These are phyloP conservation scores for Rubia balearica DNA, from an alignment of 305 asterid species.

Conservation along the genomic window DNA sequence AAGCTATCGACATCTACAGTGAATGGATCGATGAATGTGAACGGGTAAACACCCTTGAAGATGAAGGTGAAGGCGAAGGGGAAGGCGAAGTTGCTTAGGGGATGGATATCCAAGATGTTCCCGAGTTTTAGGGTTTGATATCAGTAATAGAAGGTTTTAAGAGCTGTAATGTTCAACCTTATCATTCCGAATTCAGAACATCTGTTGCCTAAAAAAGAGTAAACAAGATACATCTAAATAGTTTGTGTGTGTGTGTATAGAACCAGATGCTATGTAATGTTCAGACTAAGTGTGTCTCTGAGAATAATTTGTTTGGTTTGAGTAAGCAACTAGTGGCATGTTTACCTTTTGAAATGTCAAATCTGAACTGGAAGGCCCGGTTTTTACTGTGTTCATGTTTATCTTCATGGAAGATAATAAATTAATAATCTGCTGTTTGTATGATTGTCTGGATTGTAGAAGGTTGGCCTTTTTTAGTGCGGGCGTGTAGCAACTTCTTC, in stretches of 20 bases:
- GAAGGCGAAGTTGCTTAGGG: slow-evolving; percentile 2
- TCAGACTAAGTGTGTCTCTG: background rate
- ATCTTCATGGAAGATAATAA: too few species aligned
- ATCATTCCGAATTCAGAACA: background rate
- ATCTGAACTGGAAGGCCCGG: background rate
- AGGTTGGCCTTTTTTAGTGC: too few species aligned
- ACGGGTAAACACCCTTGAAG: slow-evolving; percentile 68
- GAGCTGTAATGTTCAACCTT: background rate
- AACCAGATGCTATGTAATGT: background rate
- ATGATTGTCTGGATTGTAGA: too few species aligned
- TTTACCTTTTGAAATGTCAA: background rate
- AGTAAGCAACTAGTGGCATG: background rate
- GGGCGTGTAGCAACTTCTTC: too few species aligned
- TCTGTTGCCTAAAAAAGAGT: background rate
- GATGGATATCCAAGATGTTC: slow-evolving; percentile 1
- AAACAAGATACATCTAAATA: background rate
- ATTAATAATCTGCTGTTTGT: too few species aligned
- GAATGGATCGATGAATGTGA: slow-evolving; percentile 99
- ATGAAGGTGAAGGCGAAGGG: slow-evolving; percentile 35
- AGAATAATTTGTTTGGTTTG: background rate
- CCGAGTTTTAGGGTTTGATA: background rate
- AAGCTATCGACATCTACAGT: slow-evolving; percentile 48
- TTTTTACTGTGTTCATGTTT: too few species aligned
- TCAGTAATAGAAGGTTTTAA: background rate
- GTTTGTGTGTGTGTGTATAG: slow-evolving; percentile 1